Conservation (phyloP, 2,329 filamentous ascomycete species). For the Fusarium dimerum region DNA sequence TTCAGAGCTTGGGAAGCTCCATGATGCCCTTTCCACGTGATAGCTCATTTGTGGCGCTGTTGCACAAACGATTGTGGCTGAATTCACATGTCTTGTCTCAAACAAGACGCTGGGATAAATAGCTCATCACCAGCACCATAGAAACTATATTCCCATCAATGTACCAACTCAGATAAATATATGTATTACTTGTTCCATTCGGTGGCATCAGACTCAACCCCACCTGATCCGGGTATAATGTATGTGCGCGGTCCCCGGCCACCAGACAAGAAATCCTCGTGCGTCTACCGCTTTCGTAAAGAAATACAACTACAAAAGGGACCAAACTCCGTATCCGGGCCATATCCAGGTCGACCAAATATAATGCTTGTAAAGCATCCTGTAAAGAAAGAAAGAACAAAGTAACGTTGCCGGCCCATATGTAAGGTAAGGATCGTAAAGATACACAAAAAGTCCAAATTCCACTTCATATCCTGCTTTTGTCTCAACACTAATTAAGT, state of each 20-base stretch:
- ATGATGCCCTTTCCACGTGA: constrained; percentile 21
- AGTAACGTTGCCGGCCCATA: constrained; percentile 3
- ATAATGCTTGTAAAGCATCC: constrained; percentile 10
- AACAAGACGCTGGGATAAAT: too few relatives aligned
- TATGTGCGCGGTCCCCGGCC: constrained; percentile 5
- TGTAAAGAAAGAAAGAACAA: constrained; percentile 7
- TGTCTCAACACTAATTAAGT: constrained; percentile 15
- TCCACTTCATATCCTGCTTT: constrained; percentile 2
- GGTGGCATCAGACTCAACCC: not conserved
- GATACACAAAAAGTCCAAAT: not conserved
- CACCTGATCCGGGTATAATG: constrained; percentile 13
- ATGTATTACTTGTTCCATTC: too few relatives aligned
- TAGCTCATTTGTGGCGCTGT: not conserved
- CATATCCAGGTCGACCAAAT: constrained; percentile 12
- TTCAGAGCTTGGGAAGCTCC: constrained; percentile 16
- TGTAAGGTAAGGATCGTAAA: constrained; percentile 1
- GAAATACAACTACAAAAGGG: constrained; percentile 7
- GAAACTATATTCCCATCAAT: too few relatives aligned
- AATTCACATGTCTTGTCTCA: too few relatives aligned
- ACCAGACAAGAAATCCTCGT: constrained; percentile 11
- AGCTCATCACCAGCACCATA: too few relatives aligned
- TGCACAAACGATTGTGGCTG: too few relatives aligned
- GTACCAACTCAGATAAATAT: too few relatives aligned
- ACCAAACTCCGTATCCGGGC: constrained; percentile 22
- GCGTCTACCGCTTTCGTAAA: constrained; percentile 10